Conservation (phyloP, 1,284 basidiomycete genomes). For the Austropuccinia psidii region DNA sequence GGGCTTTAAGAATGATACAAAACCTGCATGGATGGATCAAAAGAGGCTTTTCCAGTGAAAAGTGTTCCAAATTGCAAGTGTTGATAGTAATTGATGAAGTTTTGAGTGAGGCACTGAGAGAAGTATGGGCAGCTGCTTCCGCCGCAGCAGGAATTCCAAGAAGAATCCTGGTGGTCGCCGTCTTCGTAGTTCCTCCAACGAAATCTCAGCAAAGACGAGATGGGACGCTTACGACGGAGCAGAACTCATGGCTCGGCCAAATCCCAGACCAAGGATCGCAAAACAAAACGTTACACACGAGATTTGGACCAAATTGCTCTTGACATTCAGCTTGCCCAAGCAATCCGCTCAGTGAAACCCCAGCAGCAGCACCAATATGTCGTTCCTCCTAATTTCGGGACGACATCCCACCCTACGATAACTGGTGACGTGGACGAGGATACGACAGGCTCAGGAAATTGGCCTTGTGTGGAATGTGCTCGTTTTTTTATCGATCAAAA, state of each 20-base stretch:
- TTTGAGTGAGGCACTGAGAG: too few species aligned
- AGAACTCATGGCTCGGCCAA: conserved; percentile 36
- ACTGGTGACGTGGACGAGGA: conserved; percentile 31
- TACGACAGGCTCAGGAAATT: conserved; percentile 22
- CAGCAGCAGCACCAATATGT: neutral
- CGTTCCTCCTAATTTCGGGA: conserved; percentile 16
- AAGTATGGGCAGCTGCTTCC: too few species aligned
- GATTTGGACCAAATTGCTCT: conserved; percentile 29
- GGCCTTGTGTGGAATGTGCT: conserved; percentile 30
- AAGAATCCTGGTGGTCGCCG: too few species aligned
- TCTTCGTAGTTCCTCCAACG: too few species aligned
- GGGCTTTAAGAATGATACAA: too few species aligned
- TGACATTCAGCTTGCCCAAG: conserved; percentile 17
- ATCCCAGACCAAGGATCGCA: conserved; percentile 20
- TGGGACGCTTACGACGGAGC: conserved; percentile 29
- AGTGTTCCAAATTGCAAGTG: too few species aligned
- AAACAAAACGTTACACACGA: conserved; percentile 23
- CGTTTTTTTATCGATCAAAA: conserved; percentile 27
- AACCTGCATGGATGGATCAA: too few species aligned
- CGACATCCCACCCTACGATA: conserved; percentile 27
- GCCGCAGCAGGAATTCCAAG: too few species aligned
- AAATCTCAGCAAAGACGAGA: neutral
- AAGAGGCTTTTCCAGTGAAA: too few species aligned
- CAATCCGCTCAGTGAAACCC: conserved; percentile 20
- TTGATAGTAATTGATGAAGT: too few species aligned